Evolutionary conservation across 495 filamentous ascomycete species (phyloP).

Genomic region (Pyrenula massariospora): DNA sequence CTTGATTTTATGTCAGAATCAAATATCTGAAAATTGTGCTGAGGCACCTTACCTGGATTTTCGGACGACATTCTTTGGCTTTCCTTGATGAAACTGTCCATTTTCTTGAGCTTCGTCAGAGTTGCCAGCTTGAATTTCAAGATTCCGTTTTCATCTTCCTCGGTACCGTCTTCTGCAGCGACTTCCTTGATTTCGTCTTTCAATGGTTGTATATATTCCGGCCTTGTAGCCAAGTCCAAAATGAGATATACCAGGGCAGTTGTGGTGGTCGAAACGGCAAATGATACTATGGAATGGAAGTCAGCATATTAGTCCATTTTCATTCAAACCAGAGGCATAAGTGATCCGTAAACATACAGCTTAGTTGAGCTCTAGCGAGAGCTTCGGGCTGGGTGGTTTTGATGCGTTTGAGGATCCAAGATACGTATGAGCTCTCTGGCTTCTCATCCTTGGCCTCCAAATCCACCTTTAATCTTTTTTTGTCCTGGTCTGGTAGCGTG

Average conservation of each 20-base stretch:
- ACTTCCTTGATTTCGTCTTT: constrained; percentile 6
- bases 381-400: background rate
- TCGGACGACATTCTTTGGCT: constrained; percentile 4
- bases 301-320: background rate
- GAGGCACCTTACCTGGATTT: background rate
- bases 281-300: background rate
- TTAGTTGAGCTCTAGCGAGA: no score
- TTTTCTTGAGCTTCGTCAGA: constrained; percentile 6
- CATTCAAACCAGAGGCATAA: background rate
- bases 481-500: background rate
- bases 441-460: no score
- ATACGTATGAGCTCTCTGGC: no score
- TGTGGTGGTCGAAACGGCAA: background rate
- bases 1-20: background rate
- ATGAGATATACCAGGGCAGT: constrained; percentile 1
- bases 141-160: background rate
- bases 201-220: constrained; percentile 6
- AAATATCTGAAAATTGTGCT: background rate
- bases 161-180: background rate
- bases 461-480: no score
- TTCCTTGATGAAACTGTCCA: constrained; percentile 10
- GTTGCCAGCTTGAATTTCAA: constrained; percentile 7
- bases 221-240: constrained; percentile 5
- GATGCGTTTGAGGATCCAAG: background rate
- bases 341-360: no score